Base-by-base conservation (phyloP, 192 early-diverging fungal species). In the Coemansia sp. region DNA sequence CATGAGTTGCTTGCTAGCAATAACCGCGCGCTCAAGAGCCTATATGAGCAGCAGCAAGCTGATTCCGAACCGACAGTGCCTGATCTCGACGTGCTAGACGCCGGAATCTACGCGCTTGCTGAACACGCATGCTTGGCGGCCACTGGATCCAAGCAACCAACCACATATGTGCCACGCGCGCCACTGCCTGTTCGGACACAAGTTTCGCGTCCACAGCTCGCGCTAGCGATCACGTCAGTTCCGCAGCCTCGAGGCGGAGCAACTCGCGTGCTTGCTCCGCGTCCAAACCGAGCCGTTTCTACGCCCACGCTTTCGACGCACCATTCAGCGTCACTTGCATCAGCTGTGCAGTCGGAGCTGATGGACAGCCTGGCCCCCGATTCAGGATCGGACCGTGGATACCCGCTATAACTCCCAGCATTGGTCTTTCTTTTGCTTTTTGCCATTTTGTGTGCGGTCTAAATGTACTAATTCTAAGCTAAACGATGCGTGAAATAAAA, bases 111-210 rank as follows among this genome's bases (percentile, higher is more conserved):
- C 38, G 11, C 26, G 0, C 66, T 78, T 7, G 62, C 75, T 10
- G 66, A 72, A 41, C 62, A 65, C 19, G 67, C 67, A 59, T 77
- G 75, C 53, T 26, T 71, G 61, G 52, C 69, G 4, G 37, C 71
- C 45, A 39, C 54, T 14, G 65, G 65, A 0, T 62, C 65, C 16
- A 38, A 35, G 5, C 69, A 62, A 22, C 65, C 75, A 17, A 41
- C 57, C 19, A 53, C 69, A 16, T 69, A 31, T 23, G n/a, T 77
- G 21, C 75, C 21, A 17, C 69, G 55, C 9, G 31, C 57, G 43
- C 16, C 41, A 16, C 11, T 45, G 11, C 57, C 12, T 4, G 19
- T n/a, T 0, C 22, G 54, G 1, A 31, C 54, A 23, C 29, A 43
- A n/a, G 25, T 53, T 29, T 53, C 51, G 51, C 51, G 51, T 11